A percentile compares a stretch with the other conserved stretches of the same genome.
These are phyloP conservation scores for Alloascoidea africana DNA, from an alignment of 805 yeast genomes.

Conservation along the genomic window DNA sequence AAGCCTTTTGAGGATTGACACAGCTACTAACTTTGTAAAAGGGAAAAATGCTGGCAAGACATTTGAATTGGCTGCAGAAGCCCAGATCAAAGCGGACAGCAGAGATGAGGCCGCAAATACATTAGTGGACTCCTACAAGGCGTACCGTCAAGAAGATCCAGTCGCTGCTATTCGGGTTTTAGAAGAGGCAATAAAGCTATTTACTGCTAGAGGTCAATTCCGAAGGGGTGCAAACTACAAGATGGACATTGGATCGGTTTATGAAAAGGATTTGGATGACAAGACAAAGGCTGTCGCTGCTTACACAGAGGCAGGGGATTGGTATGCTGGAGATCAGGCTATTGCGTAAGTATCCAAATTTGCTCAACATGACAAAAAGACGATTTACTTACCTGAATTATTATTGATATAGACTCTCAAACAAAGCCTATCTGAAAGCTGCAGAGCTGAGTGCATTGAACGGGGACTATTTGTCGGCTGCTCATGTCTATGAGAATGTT, in stretches of 20 bases:
- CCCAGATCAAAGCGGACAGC: constrained; percentile 57
- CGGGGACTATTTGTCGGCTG: constrained; percentile 64
- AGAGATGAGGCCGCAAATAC: constrained; percentile 89
- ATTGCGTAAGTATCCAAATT: constrained; percentile 31
- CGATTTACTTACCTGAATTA: neutral
- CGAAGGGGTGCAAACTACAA: constrained; percentile 92
- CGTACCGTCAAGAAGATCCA: constrained; percentile 63
- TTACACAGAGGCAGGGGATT: constrained; percentile 90
- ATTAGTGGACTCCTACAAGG: constrained; percentile 79
- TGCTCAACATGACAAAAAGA: neutral
- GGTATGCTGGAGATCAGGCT: constrained; percentile 90
- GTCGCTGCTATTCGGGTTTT: constrained; percentile 65
- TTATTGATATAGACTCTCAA: constrained; percentile 30
- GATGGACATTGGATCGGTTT: constrained; percentile 77
- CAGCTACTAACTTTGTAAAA: constrained; percentile 4
- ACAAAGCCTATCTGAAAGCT: constrained; percentile 74
- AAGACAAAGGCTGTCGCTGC: constrained; percentile 52
- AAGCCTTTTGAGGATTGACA: neutral
- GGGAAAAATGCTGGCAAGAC: constrained; percentile 63
- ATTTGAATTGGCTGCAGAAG: constrained; percentile 74
- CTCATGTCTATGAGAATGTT: constrained; percentile 60
- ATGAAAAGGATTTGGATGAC: constrained; percentile 64
- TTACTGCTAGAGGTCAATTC: constrained; percentile 85
- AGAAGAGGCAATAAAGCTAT: constrained; percentile 63
- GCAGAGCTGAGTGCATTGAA: constrained; percentile 76